These are phyloP conservation scores for carrot (Daucus carota) DNA, from an alignment of 129 eudicot species.

Conservation along the genomic window DH1_v3.0 NC_030386.2:14544501-14545000, in stretches of 20 bases:
- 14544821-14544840: conserved; percentile 7
- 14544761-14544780: neutral
- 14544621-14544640: neutral
- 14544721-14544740: neutral
- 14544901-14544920: conserved; percentile 57
- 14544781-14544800: neutral
- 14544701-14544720: neutral
- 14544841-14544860: conserved; percentile 9
- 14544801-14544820: neutral
- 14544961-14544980: conserved; percentile 35
- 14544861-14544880: conserved; percentile 16
- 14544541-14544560: neutral
- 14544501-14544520: neutral
- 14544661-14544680: neutral
- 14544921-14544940: conserved; percentile 48
- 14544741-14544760: neutral
- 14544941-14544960: conserved; percentile 36
- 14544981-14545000: conserved; percentile 50
- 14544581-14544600: neutral
- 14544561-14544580: neutral
- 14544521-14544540: neutral
- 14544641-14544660: neutral
- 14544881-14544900: conserved; percentile 71
- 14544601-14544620: neutral
- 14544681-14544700: neutral